Conservation (phyloP, 176 grass and related monocot species). For the Chrysopogon serrulatus region DNA sequence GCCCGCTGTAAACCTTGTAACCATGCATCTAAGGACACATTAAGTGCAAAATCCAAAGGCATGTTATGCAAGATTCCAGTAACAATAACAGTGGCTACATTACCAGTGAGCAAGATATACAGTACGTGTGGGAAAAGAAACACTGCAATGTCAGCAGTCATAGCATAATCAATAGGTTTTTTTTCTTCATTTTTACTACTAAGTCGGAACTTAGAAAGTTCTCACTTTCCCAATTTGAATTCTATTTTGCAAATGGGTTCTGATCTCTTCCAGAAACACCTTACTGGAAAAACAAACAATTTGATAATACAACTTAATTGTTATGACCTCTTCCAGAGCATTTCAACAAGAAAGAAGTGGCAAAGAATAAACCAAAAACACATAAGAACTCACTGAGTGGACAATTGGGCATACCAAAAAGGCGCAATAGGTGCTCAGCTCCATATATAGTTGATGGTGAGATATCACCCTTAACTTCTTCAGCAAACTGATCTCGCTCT, state of each 20-base stretch:
- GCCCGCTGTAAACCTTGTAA: no score
- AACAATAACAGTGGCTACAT: background rate
- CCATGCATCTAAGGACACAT: no score
- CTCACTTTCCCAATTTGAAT: background rate
- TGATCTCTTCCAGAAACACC: background rate
- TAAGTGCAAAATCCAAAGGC: no score
- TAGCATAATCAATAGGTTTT: background rate
- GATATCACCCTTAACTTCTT: constrained; percentile 56
- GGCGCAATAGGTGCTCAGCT: constrained; percentile 89
- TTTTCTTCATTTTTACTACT: background rate
- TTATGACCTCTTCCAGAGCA: background rate
- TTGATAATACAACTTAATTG: background rate
- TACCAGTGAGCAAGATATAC: background rate
- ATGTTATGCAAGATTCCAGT: no score
- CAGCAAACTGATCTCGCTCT: constrained; percentile 69
- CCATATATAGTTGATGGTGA: constrained; percentile 92
- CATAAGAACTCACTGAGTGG: constrained; percentile 7
- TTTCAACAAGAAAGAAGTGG: background rate
- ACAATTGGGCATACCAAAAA: constrained; percentile 81
- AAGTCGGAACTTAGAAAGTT: background rate
- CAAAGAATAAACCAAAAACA: constrained; percentile 4
- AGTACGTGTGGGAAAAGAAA: background rate
- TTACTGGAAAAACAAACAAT: background rate
- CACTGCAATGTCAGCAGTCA: background rate
- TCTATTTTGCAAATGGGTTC: background rate